These are phyloP conservation scores for Bipolaris oryzae DNA, from an alignment of 2,329 filamentous ascomycete genomes.

Conservation along the genomic window DNA sequence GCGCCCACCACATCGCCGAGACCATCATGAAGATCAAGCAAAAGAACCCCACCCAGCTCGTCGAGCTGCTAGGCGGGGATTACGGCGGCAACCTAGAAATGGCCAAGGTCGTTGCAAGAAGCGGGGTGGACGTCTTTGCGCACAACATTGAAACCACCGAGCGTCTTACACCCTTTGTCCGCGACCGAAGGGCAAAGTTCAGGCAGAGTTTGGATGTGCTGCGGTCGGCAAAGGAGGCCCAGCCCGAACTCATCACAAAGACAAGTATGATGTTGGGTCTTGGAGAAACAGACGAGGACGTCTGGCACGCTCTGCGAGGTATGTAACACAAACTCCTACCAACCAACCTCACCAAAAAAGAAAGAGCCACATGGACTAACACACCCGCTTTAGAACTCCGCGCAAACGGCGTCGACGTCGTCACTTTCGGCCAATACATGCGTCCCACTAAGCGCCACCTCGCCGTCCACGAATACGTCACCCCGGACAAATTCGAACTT, in stretches of 20 bases:
- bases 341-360: too few relatives aligned
- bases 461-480: slow-evolving; percentile 94
- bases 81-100: slow-evolving; percentile 85
- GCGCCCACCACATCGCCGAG: slow-evolving; percentile 87
- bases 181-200: slow-evolving; percentile 89
- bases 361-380: slow-evolving; percentile 5
- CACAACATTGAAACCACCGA: slow-evolving; percentile 98
- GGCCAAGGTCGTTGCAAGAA: slow-evolving; percentile 82
- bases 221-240: slow-evolving; percentile 77
- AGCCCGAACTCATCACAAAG: slow-evolving; percentile 88
- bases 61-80: slow-evolving; percentile 87
- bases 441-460: slow-evolving; percentile 97
- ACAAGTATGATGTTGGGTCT: slow-evolving; percentile 96
- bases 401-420: slow-evolving; percentile 82
- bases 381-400: slow-evolving; percentile 66
- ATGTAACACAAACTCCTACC: slow-evolving; percentile 13
- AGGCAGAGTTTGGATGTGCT: slow-evolving; percentile 82
- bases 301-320: slow-evolving; percentile 78
- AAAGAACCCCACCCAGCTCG: slow-evolving; percentile 71
- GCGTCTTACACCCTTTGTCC: slow-evolving; percentile 83
- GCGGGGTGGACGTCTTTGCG: slow-evolving; percentile 92
- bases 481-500: slow-evolving; percentile 86
- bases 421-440: slow-evolving; percentile 99
- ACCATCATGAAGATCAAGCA: slow-evolving; percentile 92
- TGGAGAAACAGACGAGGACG: slow-evolving; percentile 86